A percentile compares a stretch with the other conserved stretches of the same genome.
Conservation (phyloP, 2,329 filamentous ascomycete species). For the Tolypocladium paradoxum region DNA sequence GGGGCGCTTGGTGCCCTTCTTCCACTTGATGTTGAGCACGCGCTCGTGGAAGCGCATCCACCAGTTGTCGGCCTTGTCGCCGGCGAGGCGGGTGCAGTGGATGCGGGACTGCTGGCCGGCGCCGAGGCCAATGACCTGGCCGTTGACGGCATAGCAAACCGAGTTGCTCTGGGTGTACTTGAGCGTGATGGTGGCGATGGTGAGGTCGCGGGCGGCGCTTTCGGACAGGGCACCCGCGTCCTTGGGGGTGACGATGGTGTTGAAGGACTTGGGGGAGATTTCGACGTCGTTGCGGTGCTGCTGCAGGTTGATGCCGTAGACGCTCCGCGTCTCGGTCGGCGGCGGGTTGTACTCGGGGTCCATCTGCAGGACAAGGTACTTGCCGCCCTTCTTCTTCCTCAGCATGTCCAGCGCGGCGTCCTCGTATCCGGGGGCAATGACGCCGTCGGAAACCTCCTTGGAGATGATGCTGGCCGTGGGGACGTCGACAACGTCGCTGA, state of each 20-base stretch:
- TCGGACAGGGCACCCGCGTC: slow-evolving; percentile 62
- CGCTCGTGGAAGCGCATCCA: slow-evolving; percentile 97
- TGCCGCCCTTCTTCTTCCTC: slow-evolving; percentile 96
- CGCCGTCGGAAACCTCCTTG: slow-evolving; percentile 93
- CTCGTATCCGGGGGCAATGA: slow-evolving; percentile 83
- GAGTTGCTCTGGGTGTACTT: slow-evolving; percentile 99
- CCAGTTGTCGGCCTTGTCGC: slow-evolving; percentile 99
- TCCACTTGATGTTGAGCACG: slow-evolving; percentile 84
- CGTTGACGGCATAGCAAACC: slow-evolving; percentile 91
- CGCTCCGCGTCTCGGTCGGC: slow-evolving; percentile 72
- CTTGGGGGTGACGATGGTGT: slow-evolving; percentile 77
- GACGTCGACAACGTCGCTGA: slow-evolving; percentile 83
- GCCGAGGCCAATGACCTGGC: slow-evolving; percentile 86
- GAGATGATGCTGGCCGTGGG: slow-evolving; percentile 96
- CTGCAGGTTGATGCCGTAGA: slow-evolving; percentile 79
- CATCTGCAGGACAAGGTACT: slow-evolving; percentile 93
- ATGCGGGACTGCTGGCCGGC: slow-evolving; percentile 96
- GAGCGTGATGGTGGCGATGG: slow-evolving; percentile 89
- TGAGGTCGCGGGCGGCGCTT: slow-evolving; percentile 75
- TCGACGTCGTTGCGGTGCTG: slow-evolving; percentile 89
- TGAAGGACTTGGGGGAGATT: slow-evolving; percentile 79
- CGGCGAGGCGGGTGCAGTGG: slow-evolving; percentile 93
- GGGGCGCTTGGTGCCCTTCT: slow-evolving; percentile 90
- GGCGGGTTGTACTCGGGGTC: slow-evolving; percentile 75
- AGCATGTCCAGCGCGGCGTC: slow-evolving; percentile 81